These are phyloP conservation scores for Dipodascus albidus DNA, from an alignment of 805 yeast genomes.

Conservation along the genomic window DNA sequence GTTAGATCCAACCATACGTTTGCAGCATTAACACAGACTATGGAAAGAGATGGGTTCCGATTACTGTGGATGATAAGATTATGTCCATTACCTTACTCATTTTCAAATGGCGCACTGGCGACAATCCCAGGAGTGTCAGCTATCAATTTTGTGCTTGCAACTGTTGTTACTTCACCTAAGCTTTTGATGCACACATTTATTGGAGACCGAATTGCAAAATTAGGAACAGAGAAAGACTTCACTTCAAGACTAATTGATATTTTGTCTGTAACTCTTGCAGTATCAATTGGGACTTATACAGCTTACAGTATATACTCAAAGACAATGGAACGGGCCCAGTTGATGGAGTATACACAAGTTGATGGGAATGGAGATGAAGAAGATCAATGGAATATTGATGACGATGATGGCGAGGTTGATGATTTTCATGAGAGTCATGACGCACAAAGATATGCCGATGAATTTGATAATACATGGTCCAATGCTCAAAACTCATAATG, in stretches of 20 bases:
- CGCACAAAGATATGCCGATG: no score
- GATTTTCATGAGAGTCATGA: background rate
- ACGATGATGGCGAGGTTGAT: background rate
- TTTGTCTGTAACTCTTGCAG: conserved; percentile 47
- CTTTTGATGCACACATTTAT: conserved; percentile 62
- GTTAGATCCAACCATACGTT: conserved; percentile 50
- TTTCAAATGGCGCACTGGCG: conserved; percentile 87
- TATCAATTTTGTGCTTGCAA: conserved; percentile 55
- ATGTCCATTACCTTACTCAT: conserved; percentile 88
- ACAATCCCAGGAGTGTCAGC: conserved; percentile 68
- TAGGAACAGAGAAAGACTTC: conserved; percentile 44
- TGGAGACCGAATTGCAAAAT: conserved; percentile 59
- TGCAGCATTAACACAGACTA: conserved; percentile 60
- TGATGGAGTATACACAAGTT: conserved; percentile 13
- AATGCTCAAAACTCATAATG: no score
- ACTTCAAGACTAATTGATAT: conserved; percentile 49
- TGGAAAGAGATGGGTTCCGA: conserved; percentile 48
- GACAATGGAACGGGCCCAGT: conserved; percentile 26
- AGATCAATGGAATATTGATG: background rate
- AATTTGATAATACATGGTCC: background rate
- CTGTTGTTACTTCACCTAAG: conserved; percentile 72
- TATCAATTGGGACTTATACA: conserved; percentile 41
- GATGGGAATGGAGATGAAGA: background rate
- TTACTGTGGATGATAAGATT: conserved; percentile 63
- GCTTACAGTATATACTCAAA: conserved; percentile 58